These are phyloP conservation scores for Laburnicola sp. DNA, from an alignment of 2,329 filamentous ascomycete genomes.

Conservation along the genomic window DNA sequence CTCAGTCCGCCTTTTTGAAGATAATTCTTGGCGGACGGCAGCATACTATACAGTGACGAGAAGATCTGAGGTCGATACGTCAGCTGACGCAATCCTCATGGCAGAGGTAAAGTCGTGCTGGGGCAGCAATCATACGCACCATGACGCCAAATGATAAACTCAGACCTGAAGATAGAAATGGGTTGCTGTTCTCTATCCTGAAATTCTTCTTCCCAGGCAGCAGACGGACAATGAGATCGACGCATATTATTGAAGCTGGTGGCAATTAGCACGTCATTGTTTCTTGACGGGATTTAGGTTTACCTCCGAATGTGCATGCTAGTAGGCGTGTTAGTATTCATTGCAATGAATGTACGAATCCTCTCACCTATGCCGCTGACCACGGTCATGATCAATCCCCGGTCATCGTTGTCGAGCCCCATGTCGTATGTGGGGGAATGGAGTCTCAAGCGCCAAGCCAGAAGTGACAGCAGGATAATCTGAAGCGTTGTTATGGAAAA, in stretches of 20 bases:
- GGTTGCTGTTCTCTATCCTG: conserved; percentile 84
- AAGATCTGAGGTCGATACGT: conserved; percentile 68
- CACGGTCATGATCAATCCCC: conserved; percentile 89
- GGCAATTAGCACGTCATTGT: conserved; percentile 31
- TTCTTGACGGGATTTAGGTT: not conserved
- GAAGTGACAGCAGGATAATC: not conserved
- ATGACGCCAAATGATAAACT: conserved; percentile 96
- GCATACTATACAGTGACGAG: conserved; percentile 88
- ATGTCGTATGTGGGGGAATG: conserved; percentile 19
- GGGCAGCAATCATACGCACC: conserved; percentile 58
- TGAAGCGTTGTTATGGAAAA: not conserved
- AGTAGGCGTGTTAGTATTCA: conserved; percentile 22
- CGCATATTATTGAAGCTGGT: conserved; percentile 77
- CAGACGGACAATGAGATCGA: conserved; percentile 75
- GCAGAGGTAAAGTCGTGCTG: not conserved
- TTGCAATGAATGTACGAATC: conserved; percentile 8
- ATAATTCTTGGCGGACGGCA: conserved; percentile 82
- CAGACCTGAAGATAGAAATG: conserved; percentile 82
- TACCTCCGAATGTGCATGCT: conserved; percentile 47
- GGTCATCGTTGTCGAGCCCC: conserved; percentile 63
- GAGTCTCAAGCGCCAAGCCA: not conserved
- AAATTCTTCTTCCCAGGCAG: conserved; percentile 77
- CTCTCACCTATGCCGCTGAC: conserved; percentile 73
- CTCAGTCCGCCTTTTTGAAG: conserved; percentile 71
- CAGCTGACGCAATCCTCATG: conserved; percentile 5